Evolutionary conservation across 169 alveolate species (phyloP).

Genomic region (Plasmodium malariae): DNA sequence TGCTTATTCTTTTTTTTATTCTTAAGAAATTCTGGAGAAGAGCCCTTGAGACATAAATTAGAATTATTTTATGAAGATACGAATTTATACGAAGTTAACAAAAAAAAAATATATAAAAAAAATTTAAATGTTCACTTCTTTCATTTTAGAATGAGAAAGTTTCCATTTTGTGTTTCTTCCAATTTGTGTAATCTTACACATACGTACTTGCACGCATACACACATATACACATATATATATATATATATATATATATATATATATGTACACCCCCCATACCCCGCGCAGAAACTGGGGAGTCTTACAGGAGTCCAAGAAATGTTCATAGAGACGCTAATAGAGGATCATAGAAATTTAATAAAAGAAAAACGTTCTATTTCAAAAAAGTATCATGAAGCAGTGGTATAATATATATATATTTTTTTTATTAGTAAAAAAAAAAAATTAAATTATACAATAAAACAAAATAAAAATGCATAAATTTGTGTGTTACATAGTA

Average conservation of each 20-base stretch:
- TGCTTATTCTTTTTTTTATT: slow-evolving; percentile 1
- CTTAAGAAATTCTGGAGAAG: slow-evolving; percentile 51
- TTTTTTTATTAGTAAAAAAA: neutral
- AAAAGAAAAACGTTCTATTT: slow-evolving; percentile 23
- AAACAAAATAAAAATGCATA: too few relatives aligned
- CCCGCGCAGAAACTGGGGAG: slow-evolving; percentile 55
- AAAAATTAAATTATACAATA: neutral
- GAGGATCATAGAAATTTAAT: slow-evolving; percentile 47
- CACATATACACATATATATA: neutral
- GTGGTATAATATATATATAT: slow-evolving; percentile 37
- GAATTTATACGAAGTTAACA: slow-evolving; percentile 23
- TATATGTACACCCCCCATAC: neutral
- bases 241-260: slow-evolving; percentile 7
- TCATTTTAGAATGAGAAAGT: too few relatives aligned
- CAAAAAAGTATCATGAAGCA: slow-evolving; percentile 66
- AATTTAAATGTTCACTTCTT: too few relatives aligned
- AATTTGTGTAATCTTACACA: neutral
- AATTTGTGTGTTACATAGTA: too few relatives aligned
- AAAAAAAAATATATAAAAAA: neutral
- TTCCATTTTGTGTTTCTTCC: neutral
- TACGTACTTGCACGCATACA: neutral
- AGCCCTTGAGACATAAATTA: slow-evolving; percentile 45
- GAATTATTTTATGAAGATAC: slow-evolving; percentile 47
- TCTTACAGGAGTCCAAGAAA: slow-evolving; percentile 37
- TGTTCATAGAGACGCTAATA: slow-evolving; percentile 20